Conservation (phyloP, 139 green algal species). For the Closterium sp. region DNA sequence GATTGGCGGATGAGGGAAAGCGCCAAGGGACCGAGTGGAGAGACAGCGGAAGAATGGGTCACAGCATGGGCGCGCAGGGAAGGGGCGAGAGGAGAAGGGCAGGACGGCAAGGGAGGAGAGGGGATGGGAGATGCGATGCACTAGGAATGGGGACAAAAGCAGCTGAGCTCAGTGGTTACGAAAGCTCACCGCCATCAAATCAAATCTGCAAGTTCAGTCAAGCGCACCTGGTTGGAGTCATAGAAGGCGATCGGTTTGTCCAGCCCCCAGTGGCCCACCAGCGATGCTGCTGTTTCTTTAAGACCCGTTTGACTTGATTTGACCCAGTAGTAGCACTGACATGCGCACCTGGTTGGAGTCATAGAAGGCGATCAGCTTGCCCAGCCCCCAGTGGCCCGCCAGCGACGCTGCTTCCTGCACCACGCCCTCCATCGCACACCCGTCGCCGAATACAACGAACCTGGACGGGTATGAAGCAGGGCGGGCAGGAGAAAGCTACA, state of each 20-base stretch:
- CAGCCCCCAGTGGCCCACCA: constrained; percentile 96
- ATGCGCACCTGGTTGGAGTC: constrained; percentile 96
- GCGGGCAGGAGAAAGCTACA: not conserved
- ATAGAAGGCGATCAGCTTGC: constrained; percentile 99
- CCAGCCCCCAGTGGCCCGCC: constrained; percentile 96
- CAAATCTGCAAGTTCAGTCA: too few species aligned
- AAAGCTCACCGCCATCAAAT: too few species aligned
- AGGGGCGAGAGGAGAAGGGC: too few species aligned
- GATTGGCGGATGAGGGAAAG: too few species aligned
- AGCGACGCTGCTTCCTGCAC: constrained; percentile 94
- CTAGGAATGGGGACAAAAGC: too few species aligned
- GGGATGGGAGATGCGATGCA: too few species aligned
- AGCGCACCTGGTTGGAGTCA: constrained; percentile 91
- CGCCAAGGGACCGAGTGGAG: too few species aligned
- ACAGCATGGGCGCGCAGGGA: too few species aligned
- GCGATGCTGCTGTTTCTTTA: constrained; percentile 66
- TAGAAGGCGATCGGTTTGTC: constrained; percentile 98
- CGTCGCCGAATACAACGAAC: constrained; percentile 95
- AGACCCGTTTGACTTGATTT: not conserved
- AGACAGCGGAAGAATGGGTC: too few species aligned
- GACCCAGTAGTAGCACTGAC: too few species aligned
- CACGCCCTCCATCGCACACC: constrained; percentile 99
- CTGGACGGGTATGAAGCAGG: constrained; percentile 1
- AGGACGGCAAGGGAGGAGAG: too few species aligned
- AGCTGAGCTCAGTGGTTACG: too few species aligned